Base-by-base conservation (phyloP, 2,329 filamentous ascomycete genomes). In the Biscogniauxia mediterranea region DNA sequence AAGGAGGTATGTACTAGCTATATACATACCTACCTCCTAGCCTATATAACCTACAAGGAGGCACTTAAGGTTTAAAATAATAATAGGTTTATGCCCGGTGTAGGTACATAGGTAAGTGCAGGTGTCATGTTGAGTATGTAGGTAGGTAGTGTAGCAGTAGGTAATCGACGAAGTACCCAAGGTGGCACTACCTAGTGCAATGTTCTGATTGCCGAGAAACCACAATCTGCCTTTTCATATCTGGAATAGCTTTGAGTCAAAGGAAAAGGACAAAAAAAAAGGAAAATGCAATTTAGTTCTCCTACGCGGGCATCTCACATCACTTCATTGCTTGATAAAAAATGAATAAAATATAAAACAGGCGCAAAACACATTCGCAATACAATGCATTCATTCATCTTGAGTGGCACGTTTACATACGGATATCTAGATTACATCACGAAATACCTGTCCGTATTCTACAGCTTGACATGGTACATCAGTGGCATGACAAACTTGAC, bases 181-280 rank as follows among this genome's bases (percentile, higher is more conserved):
- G 59, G 62, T 59, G 15, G 23, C 25, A 26, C 23, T 8, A 54
- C 56, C 57, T 65, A 64, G 63, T 59, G 61, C 64, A 60, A 62
- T 62, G 62, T 67, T 64, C 66, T 64, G 66, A 67, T 59, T 64
- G 62, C 66, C 66, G 66, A 66, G 28, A 60, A 66, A 58, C 54
- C 60, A 66, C 61, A 52, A 51, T 58, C 5, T 59, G 46, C 54
- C 28, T 56, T 52, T 63, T 60, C 57, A 42, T 60, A 64, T 61
- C 55, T 52, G 61, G 60, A 58, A 64, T 60, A 54, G 59, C 58
- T 54, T 53, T 32, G 59, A 61, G 60, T 66, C 60, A 8, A 26
- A 55, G 38, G 20, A 15, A 49, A 42, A 49, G 11, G n/a, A 21
- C 11, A 25, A 55, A 49, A 46, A 46, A 15, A 49, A 20, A 49